phyloP scores from a whole-genome alignment of 352 stramenopile species.

The Globisporangium acanthophoron region DNA sequence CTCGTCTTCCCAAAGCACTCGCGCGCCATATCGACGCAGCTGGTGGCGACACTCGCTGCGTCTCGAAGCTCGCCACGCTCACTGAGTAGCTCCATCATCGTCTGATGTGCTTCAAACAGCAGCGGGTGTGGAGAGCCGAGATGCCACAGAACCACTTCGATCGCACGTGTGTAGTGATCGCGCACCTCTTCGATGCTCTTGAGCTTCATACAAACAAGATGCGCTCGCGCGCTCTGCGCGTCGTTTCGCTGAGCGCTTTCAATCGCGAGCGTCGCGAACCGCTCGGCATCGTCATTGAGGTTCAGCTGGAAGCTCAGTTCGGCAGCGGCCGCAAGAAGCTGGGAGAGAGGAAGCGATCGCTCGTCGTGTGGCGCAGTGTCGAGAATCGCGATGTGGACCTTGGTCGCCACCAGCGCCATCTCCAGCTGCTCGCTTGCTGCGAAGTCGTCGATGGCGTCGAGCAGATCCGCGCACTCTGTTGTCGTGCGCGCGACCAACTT shows the following conservation, averaged over 20 bases:
- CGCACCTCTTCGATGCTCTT: constrained; percentile 17
- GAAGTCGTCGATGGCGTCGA: constrained; percentile 19
- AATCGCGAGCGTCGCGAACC: constrained; percentile 26
- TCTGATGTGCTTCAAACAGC: constrained; percentile 36
- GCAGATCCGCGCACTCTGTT: constrained; percentile 16
- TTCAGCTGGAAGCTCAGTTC: constrained; percentile 25
- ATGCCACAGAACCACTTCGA: constrained; percentile 31
- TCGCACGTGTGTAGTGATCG: constrained; percentile 22
- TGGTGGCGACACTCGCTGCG: constrained; percentile 19
- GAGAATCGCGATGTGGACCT: constrained; percentile 39
- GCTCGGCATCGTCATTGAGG: constrained; percentile 17
- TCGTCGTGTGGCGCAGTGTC: constrained; percentile 23
- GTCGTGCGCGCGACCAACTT: constrained; percentile 22
- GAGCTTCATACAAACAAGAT: constrained; percentile 32
- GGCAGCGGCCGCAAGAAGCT: constrained; percentile 32
- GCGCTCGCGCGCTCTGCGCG: constrained; percentile 17
- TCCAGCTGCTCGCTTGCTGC: constrained; percentile 18
- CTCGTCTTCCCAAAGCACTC: constrained; percentile 42
- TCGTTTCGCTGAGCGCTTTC: constrained; percentile 28
- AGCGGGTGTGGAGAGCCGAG: constrained; percentile 33
- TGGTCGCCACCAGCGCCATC: constrained; percentile 24
- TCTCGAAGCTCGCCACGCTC: constrained; percentile 18
- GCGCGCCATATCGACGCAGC: constrained; percentile 24
- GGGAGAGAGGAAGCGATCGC: constrained; percentile 22
- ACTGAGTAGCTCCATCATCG: constrained; percentile 37